A percentile compares a stretch with the other conserved stretches of the same genome.
These are phyloP conservation scores for Paramecium caudatum DNA, from an alignment of 73 alveolate species.

Conservation along the genomic window DNA sequence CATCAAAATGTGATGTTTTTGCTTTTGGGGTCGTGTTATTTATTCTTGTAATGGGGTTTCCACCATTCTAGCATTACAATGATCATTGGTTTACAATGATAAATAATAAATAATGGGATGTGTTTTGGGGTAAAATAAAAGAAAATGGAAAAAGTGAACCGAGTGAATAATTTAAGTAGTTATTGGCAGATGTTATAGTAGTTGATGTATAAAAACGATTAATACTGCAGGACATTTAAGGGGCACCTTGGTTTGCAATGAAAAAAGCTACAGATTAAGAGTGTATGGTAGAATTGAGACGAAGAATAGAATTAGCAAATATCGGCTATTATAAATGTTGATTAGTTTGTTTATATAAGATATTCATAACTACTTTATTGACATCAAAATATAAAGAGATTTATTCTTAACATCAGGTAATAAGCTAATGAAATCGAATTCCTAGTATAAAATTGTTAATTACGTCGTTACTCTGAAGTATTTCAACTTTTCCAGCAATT, in stretches of 20 bases:
- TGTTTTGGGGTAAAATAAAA: neutral
- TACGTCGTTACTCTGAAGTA: constrained; percentile 11
- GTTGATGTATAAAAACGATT: neutral
- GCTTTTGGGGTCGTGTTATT: constrained; percentile 38
- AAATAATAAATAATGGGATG: constrained; percentile 11
- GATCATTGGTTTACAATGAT: constrained; percentile 35
- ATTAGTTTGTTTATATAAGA: neutral
- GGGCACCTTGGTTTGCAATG: neutral
- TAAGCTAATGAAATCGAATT: constrained; percentile 43
- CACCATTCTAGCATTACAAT: constrained; percentile 22
- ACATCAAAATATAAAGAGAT: constrained; percentile 41
- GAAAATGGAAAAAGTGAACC: neutral
- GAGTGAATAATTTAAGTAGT: neutral
- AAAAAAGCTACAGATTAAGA: neutral
- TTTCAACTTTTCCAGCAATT: constrained; percentile 49
- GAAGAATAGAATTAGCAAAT: neutral
- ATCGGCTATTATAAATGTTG: constrained; percentile 1
- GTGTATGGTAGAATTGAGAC: neutral
- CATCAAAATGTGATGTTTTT: constrained; percentile 30
- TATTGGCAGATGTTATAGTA: neutral
- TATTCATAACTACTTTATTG: constrained; percentile 10
- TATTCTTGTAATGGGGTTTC: constrained; percentile 61
- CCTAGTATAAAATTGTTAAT: neutral
- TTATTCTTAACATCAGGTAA: constrained; percentile 41
- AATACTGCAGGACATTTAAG: neutral